Evolutionary conservation across 2,329 filamentous ascomycete species (phyloP).

Genomic region (Cladophialophora bantiana): DNA sequence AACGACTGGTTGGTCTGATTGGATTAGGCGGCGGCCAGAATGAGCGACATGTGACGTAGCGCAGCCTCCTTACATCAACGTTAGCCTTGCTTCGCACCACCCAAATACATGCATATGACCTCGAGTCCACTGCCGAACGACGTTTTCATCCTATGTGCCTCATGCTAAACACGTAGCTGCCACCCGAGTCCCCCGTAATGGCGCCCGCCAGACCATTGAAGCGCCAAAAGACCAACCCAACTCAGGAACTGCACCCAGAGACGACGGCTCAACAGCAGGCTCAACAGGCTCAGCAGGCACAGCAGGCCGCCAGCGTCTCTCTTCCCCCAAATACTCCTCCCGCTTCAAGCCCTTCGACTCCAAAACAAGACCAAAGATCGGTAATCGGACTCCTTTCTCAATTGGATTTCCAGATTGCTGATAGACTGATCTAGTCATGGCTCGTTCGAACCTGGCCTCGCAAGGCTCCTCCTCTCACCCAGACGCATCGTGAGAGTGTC

Average conservation of each 20-base stretch:
- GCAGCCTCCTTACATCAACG: constrained; percentile 12
- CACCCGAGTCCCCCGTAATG: constrained; percentile 26
- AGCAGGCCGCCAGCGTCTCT: constrained; percentile 29
- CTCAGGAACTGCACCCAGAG: constrained; percentile 19
- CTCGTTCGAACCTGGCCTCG: constrained; percentile 56
- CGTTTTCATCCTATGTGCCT: not conserved
- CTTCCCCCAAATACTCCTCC: constrained; percentile 33
- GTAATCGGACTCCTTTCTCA: constrained; percentile 21
- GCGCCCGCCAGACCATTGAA: constrained; percentile 38
- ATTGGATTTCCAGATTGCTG: not conserved
- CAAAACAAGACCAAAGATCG: constrained; percentile 24
- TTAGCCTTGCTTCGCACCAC: not conserved
- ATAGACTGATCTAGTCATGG: constrained; percentile 44
- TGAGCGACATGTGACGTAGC: constrained; percentile 18
- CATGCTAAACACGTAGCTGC: not conserved
- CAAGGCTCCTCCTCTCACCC: constrained; percentile 57
- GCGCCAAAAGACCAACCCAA: constrained; percentile 39
- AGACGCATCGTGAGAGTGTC: constrained; percentile 59
- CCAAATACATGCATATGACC: not conserved
- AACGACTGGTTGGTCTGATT: constrained; percentile 5
- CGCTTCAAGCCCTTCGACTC: not conserved
- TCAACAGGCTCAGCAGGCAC: constrained; percentile 29
- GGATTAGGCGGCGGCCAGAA: not conserved
- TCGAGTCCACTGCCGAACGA: not conserved
- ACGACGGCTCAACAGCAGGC: constrained; percentile 25